Percentiles rank a stretch among this genome's conserved stretches.
Evolutionary conservation across 2,329 filamentous ascomycete species (phyloP).

Genomic region (Exophiala oligosperma): DNA sequence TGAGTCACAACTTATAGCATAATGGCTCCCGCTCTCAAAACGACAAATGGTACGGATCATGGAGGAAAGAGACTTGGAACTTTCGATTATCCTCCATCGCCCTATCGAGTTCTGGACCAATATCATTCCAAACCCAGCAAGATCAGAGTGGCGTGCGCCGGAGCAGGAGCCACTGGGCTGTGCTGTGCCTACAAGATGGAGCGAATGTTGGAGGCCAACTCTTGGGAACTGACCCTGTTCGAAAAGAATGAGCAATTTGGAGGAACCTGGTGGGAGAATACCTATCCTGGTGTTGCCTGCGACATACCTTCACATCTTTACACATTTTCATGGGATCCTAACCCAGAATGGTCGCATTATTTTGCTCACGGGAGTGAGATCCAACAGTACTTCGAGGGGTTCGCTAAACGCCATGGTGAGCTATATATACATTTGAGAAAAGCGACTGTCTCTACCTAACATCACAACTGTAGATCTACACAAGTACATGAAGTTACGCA

Average conservation of each 20-base stretch:
- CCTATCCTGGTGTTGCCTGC: conserved; percentile 33
- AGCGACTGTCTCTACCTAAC: too few species aligned
- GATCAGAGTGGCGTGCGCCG: conserved; percentile 20
- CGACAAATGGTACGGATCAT: too few species aligned
- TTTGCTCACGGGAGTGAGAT: conserved; percentile 30
- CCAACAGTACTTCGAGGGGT: conserved; percentile 29
- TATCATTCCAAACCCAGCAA: conserved; percentile 7
- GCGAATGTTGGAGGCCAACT: conserved; percentile 7
- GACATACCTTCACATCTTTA: conserved; percentile 14
- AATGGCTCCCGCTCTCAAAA: too few species aligned
- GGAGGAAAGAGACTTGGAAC: too few species aligned
- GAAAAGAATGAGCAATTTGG: conserved; percentile 43
- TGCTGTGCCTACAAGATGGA: conserved; percentile 15
- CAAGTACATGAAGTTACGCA: conserved; percentile 37
- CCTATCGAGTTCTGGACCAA: conserved; percentile 25
- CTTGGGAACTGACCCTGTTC: conserved; percentile 41
- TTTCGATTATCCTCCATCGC: not conserved
- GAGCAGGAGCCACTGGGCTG: conserved; percentile 14
- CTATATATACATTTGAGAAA: too few species aligned
- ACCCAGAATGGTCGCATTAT: conserved; percentile 22
- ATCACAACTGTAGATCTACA: conserved; percentile 17
- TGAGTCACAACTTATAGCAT: too few species aligned
- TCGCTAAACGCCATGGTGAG: conserved; percentile 17
- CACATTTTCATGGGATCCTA: conserved; percentile 15
- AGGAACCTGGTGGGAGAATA: conserved; percentile 44